These are phyloP conservation scores for Ustilago bromivora DNA, from an alignment of 1,284 basidiomycete genomes.

Conservation along the genomic window DNA sequence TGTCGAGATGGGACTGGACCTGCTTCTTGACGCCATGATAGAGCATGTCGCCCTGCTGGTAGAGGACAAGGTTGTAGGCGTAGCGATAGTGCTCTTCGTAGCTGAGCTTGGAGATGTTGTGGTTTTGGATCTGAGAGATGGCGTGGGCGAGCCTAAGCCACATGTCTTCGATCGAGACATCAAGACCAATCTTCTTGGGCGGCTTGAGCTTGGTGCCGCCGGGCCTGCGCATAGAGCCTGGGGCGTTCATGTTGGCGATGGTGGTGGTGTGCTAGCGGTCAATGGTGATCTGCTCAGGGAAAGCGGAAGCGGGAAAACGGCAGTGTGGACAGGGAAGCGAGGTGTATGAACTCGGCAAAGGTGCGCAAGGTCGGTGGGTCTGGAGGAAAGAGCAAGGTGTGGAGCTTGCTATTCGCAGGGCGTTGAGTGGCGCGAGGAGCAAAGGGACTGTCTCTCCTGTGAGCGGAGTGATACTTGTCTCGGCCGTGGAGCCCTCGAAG, in stretches of 20 bases:
- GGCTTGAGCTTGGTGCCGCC: slow-evolving; percentile 52
- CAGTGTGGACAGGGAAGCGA: no score
- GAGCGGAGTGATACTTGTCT: no score
- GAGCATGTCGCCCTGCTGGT: slow-evolving; percentile 83
- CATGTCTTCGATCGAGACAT: slow-evolving; percentile 63
- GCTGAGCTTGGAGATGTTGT: slow-evolving; percentile 90
- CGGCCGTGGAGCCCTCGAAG: background rate
- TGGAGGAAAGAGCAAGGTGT: background rate
- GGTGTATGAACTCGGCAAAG: no score
- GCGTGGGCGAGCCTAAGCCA: slow-evolving; percentile 83
- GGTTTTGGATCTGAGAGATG: slow-evolving; percentile 93
- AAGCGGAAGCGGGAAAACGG: background rate
- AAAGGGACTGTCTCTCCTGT: no score
- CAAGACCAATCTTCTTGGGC: slow-evolving; percentile 61
- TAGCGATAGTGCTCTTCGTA: slow-evolving; percentile 90
- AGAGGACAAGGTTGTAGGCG: slow-evolving; percentile 66
- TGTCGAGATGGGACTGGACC: slow-evolving; percentile 84
- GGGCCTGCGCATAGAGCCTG: slow-evolving; percentile 52
- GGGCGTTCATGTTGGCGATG: slow-evolving; percentile 32
- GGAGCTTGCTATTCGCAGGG: background rate
- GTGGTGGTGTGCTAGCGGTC: background rate
- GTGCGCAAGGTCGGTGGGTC: no score
- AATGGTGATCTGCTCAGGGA: background rate
- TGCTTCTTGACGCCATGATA: slow-evolving; percentile 88
- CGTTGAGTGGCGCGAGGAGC: background rate